Evolutionary conservation across 2,329 filamentous ascomycete genomes (phyloP), one percentile per base, ranked within the genome.

Genomic region (Neoarthrinium moseri): DNA sequence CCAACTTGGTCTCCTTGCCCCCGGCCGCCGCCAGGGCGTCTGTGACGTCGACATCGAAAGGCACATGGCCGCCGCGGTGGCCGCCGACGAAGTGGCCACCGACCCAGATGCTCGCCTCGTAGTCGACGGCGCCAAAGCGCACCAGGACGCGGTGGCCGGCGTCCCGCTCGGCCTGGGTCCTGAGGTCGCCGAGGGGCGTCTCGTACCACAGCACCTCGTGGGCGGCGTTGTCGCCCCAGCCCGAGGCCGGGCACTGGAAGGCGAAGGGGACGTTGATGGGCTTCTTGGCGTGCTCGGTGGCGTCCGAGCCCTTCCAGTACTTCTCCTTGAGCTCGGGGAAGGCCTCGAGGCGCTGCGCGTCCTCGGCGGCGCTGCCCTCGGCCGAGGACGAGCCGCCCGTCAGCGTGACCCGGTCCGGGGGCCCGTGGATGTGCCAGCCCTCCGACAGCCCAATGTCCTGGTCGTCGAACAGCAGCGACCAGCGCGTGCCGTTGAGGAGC

Each of bases 151-250:
- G 67, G 38, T 77, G 56, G 15, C 71, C 62, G 2, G 60, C 56
- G 0, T 61, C 51, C 35, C 66, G 68, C 50, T 80, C 69, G 5
- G 65, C 57, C 3, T 62, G 49, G 1, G 60, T 66, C 30, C 80
- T 74, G 40, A 77, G 64, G 52, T 84, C 80, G 1, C 54, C 53
- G 42, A 84, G 67, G 15, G 43, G 52, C 6, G 77, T 72, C 62
- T 85, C 78, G 55, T 87, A 87, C 83, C 83, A 87, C 7, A 87
- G 59, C 4, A 86, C 78, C 60, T 86, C 81, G 57, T 87, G 84
- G 3, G 81, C 80, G 40, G 75, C 78, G 44, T 74, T 74, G 26
- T 84, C 75, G 49, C 78, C 71, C 52, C 86, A 78, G 2, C 81
- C 81, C 0, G 82, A 86, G 0, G 82, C 82, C 0, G 76, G 75